Conservation (phyloP, 2,329 filamentous ascomycete genomes). For the Ramularia endophylla region DNA sequence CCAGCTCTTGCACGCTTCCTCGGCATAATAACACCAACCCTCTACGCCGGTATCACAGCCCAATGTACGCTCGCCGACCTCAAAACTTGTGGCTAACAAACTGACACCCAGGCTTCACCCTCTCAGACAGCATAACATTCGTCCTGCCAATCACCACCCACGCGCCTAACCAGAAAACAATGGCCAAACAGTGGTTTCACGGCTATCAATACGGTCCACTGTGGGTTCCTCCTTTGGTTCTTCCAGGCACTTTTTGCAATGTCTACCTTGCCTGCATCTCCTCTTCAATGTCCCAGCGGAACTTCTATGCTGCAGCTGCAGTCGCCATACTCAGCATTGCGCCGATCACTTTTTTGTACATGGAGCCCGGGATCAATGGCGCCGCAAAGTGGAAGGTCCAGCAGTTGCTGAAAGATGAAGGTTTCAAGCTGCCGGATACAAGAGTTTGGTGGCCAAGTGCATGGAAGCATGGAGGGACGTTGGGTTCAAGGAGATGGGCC, state of each 20-base stretch:
- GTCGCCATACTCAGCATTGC: slow-evolving; percentile 30
- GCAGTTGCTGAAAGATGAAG: slow-evolving; percentile 27
- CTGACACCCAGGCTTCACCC: too few relatives aligned
- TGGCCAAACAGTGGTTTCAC: too few relatives aligned
- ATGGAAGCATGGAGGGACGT: slow-evolving; percentile 19
- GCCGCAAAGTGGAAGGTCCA: slow-evolving; percentile 36
- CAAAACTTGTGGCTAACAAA: too few relatives aligned
- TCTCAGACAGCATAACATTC: too few relatives aligned
- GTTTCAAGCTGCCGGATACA: slow-evolving; percentile 20
- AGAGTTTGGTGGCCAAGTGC: slow-evolving; percentile 19
- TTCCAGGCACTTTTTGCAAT: slow-evolving; percentile 31
- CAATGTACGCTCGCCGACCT: too few relatives aligned
- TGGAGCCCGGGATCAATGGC: slow-evolving; percentile 36
- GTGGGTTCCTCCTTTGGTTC: too few relatives aligned
- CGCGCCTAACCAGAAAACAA: too few relatives aligned
- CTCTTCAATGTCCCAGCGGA: background rate
- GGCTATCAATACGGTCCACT: too few relatives aligned
- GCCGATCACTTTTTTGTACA: slow-evolving; percentile 34
- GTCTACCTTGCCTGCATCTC: slow-evolving; percentile 20
- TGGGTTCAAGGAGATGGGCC: slow-evolving; percentile 18
- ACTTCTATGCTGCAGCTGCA: slow-evolving; percentile 23
- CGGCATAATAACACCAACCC: too few relatives aligned
- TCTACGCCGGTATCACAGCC: too few relatives aligned
- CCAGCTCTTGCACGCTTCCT: too few relatives aligned
- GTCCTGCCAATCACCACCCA: too few relatives aligned